Evolutionary conservation across 306 rosid genomes (phyloP).

Genomic region (Alnus rubra): DNA sequence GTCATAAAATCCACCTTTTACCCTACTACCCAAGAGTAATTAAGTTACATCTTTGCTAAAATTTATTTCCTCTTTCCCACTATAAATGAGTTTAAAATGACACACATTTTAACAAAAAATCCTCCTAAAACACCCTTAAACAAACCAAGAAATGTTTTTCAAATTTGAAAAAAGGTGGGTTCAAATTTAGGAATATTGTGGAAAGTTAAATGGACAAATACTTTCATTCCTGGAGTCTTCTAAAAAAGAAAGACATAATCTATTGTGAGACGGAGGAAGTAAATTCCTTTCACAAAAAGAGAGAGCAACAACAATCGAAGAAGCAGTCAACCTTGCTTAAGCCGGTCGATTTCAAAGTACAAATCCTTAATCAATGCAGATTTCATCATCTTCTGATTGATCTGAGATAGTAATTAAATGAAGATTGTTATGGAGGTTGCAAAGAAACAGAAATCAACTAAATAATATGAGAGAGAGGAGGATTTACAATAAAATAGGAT

Average conservation of each 20-base stretch:
- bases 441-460: not conserved
- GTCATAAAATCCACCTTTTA: conserved; percentile 17
- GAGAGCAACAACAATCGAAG: conserved; percentile 22
- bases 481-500: not conserved
- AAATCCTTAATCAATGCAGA: conserved; percentile 97
- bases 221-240: not conserved
- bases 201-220: not conserved
- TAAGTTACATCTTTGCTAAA: conserved; percentile 1
- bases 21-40: conserved; percentile 5
- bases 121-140: not conserved
- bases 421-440: conserved; percentile 26
- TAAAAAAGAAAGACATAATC: not conserved
- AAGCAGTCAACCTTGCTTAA: conserved; percentile 80
- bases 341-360: conserved; percentile 92
- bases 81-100: not conserved
- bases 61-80: not conserved
- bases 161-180: not conserved
- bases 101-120: not conserved
- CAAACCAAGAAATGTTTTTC: not conserved
- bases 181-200: not conserved
- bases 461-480: conserved; percentile 8
- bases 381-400: conserved; percentile 99
- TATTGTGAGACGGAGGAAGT: not conserved
- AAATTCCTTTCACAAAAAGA: conserved; percentile 11
- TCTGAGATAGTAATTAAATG: conserved; percentile 49